Evolutionary conservation across 768 basidiomycete species (phyloP).

Genomic region (Epithele typhae): DNA sequence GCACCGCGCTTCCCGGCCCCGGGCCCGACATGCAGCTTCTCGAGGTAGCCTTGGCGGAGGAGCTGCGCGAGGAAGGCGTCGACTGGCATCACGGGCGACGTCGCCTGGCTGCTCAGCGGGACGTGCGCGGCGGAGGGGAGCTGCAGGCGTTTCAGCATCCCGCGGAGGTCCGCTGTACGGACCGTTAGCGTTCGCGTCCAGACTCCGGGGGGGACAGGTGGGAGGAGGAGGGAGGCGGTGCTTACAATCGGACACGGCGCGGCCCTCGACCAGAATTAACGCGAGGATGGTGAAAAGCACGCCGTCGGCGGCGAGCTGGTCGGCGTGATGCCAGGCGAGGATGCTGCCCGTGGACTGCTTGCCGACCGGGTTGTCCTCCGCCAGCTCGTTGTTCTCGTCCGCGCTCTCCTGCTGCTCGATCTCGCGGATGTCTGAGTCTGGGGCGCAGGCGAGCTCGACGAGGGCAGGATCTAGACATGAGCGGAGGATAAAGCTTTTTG

Average conservation of each 20-base stretch:
- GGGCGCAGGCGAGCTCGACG: conserved; percentile 55
- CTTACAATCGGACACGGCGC: conserved; percentile 72
- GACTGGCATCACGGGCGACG: conserved; percentile 48
- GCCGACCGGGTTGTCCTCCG: conserved; percentile 41
- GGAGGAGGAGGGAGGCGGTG: conserved; percentile 9
- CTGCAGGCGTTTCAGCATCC: conserved; percentile 64
- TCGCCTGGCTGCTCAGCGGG: conserved; percentile 46
- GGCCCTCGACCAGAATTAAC: conserved; percentile 78
- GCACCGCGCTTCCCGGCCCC: conserved; percentile 30
- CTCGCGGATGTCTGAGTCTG: conserved; percentile 38
- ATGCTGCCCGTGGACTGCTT: conserved; percentile 59
- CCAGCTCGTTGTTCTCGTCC: conserved; percentile 42
- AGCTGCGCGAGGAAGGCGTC: conserved; percentile 65
- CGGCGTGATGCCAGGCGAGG: conserved; percentile 64
- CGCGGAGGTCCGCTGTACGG: conserved; percentile 62
- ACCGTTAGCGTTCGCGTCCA: not conserved
- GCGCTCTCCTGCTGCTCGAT: conserved; percentile 48
- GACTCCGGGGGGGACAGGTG: not conserved
- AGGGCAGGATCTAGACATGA: conserved; percentile 61
- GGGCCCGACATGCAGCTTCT: conserved; percentile 54
- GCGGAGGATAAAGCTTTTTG: conserved; percentile 82
- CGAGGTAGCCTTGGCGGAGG: conserved; percentile 73
- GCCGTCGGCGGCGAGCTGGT: conserved; percentile 68
- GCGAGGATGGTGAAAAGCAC: conserved; percentile 79
- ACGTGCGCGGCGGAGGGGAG: conserved; percentile 48